Evolutionary conservation across 2,329 filamentous ascomycete genomes (phyloP), one percentile per base, ranked within the genome.

Genomic region (Cladosporium sp.): DNA sequence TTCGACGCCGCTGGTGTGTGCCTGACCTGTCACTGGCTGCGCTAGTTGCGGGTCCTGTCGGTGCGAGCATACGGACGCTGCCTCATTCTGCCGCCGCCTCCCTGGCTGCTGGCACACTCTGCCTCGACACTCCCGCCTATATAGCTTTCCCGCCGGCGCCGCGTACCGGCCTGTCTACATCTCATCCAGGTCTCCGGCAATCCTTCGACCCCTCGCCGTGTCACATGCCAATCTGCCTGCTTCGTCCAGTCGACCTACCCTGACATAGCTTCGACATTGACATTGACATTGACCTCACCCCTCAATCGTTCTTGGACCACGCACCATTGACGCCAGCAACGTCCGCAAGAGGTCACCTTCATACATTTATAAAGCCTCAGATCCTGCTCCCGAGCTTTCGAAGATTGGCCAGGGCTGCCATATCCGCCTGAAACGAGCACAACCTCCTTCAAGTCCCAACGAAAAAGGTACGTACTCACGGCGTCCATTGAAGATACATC

Each of bases 11-110:
- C 56, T 59, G 59, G 61, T 64, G 61, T 62, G 59, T 62, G 58
- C 59, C 64, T 53, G 56, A 59, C 52, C 66, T 65, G 62, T 66
- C 62, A 64, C 63, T 63, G 61, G 59, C 64, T 63, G 60, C 54
- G 54, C 55, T 38, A 49, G n/a, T 31, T 49, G 46, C 38, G 46
- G 46, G 37, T 50, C 45, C 54, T 54, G 58, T 61, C 51, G 45
- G 53, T 54, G 58, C 57, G 59, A 54, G 56, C 60, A 63, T 63
- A 60, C 60, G 58, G 56, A 61, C 56, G 34, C 49, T 48, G 42
- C 33, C 43, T 48, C 34, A 35, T 45, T 35, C 49, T 43, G 45
- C 44, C 18, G 8, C 44, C 32, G n/a, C 22, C 22, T 28, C 22
- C 22, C 22, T 28, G 5, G 1, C 22, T 28, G 22, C 22, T 28